Evolutionary conservation across 495 filamentous ascomycete genomes (phyloP), one percentile per base, ranked within the genome.

Genomic region (Neurospora pannonica): DNA sequence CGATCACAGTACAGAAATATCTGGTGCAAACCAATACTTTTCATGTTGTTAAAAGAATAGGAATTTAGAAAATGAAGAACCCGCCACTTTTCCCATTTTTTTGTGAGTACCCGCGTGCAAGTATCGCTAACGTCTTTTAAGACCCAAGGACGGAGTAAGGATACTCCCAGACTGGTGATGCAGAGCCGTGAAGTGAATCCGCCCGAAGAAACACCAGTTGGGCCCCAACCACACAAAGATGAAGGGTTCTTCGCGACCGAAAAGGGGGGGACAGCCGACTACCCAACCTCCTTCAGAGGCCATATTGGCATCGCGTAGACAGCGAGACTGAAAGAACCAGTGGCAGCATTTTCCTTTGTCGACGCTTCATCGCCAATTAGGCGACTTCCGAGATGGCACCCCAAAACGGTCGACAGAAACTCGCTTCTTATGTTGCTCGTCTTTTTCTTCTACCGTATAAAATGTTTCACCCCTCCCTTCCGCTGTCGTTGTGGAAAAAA

Each of bases 341-440:
- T 36, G 42, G 42, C 42, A 21, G 39, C 38, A 71, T 38, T 34
- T 71, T 38, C 69, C 48, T 40, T 74, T 37, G 78, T 79, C 77
- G 73, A 80, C 77, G 75, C 74, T 77, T 80, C 78, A 74, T 80
- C 78, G 74, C 78, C 74, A 76, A 74, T 36, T 67, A 69, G 67
- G 60, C 42, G 15, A 34, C 54, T 31, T 60, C 38, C 19, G 34
- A 72, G 42, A 19, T 34, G 71, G 9, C 24, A 34, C 34, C 71
- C 21, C 38, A 34, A 15, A 13, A 37, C 19, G 4, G 34, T 60
- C 31, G 37, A 60, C 71, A 46, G 28, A 46, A 67, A 17, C 54
- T 67, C 54, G 28, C 54, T 67, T 19, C 54, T 19, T 9, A 31
- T 67, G 24, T 67, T 67, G 24, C 17, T 36, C 54, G 31, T 67